Base-by-base conservation (phyloP, 148 eudicot species). In the Heliosperma pusillum region DNA sequence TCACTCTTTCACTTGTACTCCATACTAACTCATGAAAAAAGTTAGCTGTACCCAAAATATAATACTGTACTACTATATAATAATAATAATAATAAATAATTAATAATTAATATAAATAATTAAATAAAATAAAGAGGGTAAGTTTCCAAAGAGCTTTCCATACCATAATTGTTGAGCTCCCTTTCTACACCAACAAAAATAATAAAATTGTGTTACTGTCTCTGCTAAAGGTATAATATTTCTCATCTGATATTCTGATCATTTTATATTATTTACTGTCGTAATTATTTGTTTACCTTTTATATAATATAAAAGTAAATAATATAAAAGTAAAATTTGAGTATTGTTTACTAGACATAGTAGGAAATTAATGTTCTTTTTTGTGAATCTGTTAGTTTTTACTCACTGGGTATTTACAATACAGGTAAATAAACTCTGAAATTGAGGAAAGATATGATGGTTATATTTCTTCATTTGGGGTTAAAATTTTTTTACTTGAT, bases 201-300 rank as follows among this genome's bases (percentile, higher is more conserved):
- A 17, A 7, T 1, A 3, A 10, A 7, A 4, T 50, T 50, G 55
- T 15, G n/a, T n/a, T n/a, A n/a, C n/a, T n/a, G n/a, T n/a, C n/a
- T n/a, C 13, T 21, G 65, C 64, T 73, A 74, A 80, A 80, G 82
- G 82, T 76, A 63, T 25, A 27, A 80, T 56, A 13, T 13, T 15
- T 2, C 53, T 67, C 67, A 45, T 44, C 70, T 19, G 70, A 12
- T 55, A 63, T 74, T 65, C 53, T 26, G 47, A 2, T 36, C 16
- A 8, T 0, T 56, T 55, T 57, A 26, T 11, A 21, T 12, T 42
- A 7, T n/a, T 7, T 9, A 2, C 29, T 19, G 50, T 73, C 2
- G 13, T 42, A 5, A 5, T 42, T 42, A 42, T 10, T 42, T n/a
- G n/a, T n/a, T n/a, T n/a, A n/a, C n/a, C n/a, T n/a, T n/a, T n/a